Evolutionary conservation across 805 yeast species (phyloP), one percentile per base, ranked within the genome.

Genomic region (Saturnispora saitoi): DNA sequence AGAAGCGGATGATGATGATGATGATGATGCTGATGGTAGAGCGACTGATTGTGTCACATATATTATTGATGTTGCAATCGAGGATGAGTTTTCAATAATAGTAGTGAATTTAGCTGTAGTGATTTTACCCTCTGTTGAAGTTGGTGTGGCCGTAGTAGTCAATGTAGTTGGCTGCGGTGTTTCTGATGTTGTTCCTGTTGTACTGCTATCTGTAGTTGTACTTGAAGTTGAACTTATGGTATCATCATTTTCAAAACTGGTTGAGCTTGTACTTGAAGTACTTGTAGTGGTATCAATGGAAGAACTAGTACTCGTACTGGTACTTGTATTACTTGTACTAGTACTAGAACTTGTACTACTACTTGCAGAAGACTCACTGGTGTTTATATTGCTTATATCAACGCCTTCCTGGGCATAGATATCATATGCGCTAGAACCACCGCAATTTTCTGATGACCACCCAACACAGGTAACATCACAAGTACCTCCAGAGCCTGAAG

Each of bases 371-470:
- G 38, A 14, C 4, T 8, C 11, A 20, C 12, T 2, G 4, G 20
- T n/a, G 36, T 53, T 50, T 12, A 61, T 61, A 32, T 60, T 28
- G 36, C 40, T 32, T 20, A 39, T 19, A 30, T 30, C 43, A 28
- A 49, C 59, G 36, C 60, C 70, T 20, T 52, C 65, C 45, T 68
- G 65, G 7, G 71, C 64, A 52, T 68, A 78, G 15, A 80, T 36
- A 17, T 46, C 28, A 24, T 46, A 46, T 48, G 72, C 73, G 51
- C 66, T 70, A 28, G 61, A 56, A 20, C 73, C 67, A 54, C 89
- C 89, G 64, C 95, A 86, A 9, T 52, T 66, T 48, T 82, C 83
- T 3, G 55, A 40, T 9, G 78, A 75, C 64, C 73, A 87, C n/a
- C 88, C 95, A 19, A 59, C 62, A 64, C 95, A 87, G 4, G 56